Evolutionary conservation across 169 alveolate species (phyloP).

Genomic region (Eimeria maxima): DNA sequence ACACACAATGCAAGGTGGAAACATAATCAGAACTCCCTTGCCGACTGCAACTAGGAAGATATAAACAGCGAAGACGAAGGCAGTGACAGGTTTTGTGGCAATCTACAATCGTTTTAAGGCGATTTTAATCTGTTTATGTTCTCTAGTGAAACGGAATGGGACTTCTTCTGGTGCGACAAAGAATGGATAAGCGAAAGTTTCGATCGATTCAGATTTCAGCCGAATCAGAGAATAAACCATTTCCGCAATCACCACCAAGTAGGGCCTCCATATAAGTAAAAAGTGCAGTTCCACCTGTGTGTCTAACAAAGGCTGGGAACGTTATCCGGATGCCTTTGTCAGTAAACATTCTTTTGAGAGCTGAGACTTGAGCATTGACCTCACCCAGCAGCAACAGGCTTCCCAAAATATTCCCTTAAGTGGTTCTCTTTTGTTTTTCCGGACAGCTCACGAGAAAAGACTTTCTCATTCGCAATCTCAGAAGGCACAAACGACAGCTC

Average conservation of each 20-base stretch:
- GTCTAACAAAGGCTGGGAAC: too few relatives aligned
- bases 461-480: slow-evolving; percentile 93
- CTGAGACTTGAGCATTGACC: neutral
- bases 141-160: slow-evolving; percentile 94
- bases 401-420: neutral
- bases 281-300: too few relatives aligned
- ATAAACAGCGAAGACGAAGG: too few relatives aligned
- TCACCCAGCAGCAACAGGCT: neutral
- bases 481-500: slow-evolving; percentile 91
- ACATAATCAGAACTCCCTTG: too few relatives aligned
- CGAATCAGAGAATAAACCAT: slow-evolving; percentile 95
- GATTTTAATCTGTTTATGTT: neutral
- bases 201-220: slow-evolving; percentile 93
- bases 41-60: too few relatives aligned
- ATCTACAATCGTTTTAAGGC: too few relatives aligned
- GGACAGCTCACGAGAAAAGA: slow-evolving; percentile 94
- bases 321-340: too few relatives aligned
- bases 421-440: neutral
- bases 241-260: slow-evolving; percentile 96
- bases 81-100: too few relatives aligned
- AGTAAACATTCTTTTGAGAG: too few relatives aligned
- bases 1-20: too few relatives aligned
- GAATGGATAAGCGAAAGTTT: slow-evolving; percentile 95
- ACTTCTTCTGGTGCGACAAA: slow-evolving; percentile 96
- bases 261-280: neutral